Conservation (phyloP, 129 eudicot species). For the Pseudognaphalium luteoalbum region DNA sequence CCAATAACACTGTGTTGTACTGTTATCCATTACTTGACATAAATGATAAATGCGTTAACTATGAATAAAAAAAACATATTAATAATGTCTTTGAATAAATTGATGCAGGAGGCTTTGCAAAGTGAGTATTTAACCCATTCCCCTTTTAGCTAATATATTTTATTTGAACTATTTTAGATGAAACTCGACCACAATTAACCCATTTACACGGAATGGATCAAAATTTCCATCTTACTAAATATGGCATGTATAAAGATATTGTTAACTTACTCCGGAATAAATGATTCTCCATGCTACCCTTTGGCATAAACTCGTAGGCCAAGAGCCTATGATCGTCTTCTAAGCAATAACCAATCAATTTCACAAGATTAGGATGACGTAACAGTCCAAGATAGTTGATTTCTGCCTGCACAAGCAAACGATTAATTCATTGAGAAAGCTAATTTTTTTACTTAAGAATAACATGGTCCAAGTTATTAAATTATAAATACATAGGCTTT, state of each 20-base stretch:
- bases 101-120: neutral
- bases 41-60: neutral
- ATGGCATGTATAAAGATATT: neutral
- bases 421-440: conserved; percentile 25
- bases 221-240: neutral
- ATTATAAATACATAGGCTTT: neutral
- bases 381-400: conserved; percentile 83
- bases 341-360: conserved; percentile 75
- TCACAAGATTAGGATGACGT: conserved; percentile 88
- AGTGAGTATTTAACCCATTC: neutral
- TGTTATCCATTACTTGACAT: neutral
- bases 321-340: conserved; percentile 91
- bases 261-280: conserved; percentile 73
- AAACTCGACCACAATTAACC: neutral
- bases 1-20: neutral
- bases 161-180: neutral
- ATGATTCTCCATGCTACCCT: conserved; percentile 96
- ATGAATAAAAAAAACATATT: neutral
- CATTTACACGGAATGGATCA: neutral
- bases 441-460: conserved; percentile 9
- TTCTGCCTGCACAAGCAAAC: conserved; percentile 64
- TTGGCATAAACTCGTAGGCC: conserved; percentile 93
- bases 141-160: neutral
- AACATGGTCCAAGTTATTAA: conserved; percentile 3
- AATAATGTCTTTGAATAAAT: neutral